Base-by-base conservation (phyloP, 2,329 filamentous ascomycete species). In the Penicillium glabrum region DNA sequence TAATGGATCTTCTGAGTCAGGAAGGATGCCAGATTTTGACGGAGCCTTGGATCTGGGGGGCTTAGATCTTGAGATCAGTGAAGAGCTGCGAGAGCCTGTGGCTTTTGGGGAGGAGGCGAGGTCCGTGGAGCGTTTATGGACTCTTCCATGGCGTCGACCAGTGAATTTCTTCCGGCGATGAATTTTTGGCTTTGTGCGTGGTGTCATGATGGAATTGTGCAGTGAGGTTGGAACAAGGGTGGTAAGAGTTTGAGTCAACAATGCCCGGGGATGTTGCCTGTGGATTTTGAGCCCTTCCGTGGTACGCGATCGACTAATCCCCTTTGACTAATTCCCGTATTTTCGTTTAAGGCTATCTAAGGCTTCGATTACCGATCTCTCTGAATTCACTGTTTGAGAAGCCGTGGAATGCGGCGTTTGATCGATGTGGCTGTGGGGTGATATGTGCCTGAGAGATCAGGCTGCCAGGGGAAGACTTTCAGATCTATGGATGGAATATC, bases 1-100 rank as follows among this genome's bases (percentile, higher is more conserved):
- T 3, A 67, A 52, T 3, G 61, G 67, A 51, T 72, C 67, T 13
- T 62, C 54, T 8, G 68, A 67, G 9, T 56, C 52, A 29, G 67
- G 64, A 11, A 69, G 53, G 10, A 58, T 47, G 3, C 46, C 51
- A 21, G 45, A 50, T 35, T 23, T 31, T 11, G 48, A 19, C 2
- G 47, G 6, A 10, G 37, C 13, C 29, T 41, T 35, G 31, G 19
- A 47, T 10, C 31, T 29, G 31, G 13, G 14, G 24, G 44, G 44
- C 27, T 47, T 47, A 26, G 45, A 24, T 45, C 5, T 45, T 16
- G 33, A 19, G 46, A 37, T 37, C 14, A 3, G 14, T 37, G 13
- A 14, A 37, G 33, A 37, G 35, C n/a, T 10, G 35, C n/a, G 35
- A 19, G 35, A 19, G 35, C 35, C 35, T 10, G 35, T n/a, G n/a